Conservation (phyloP, 345 rosid species). For the Psidium friedrichsthalianum region DNA sequence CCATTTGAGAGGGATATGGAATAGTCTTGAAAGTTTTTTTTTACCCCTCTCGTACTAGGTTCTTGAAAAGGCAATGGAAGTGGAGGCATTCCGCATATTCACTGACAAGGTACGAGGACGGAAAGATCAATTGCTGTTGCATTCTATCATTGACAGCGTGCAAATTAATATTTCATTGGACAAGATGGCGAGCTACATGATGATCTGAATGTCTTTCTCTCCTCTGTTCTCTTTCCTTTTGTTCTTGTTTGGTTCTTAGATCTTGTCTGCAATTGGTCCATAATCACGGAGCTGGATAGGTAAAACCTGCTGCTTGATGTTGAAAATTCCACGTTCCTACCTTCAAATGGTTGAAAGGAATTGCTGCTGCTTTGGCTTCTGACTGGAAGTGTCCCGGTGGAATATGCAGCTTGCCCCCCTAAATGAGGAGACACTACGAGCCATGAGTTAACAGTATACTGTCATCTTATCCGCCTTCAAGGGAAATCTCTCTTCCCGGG, state of each 20-base stretch:
- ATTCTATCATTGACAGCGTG: neutral
- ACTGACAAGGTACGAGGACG: conserved; percentile 37
- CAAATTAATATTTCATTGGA: neutral
- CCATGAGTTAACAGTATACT: neutral
- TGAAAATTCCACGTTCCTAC: neutral
- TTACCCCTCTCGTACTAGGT: conserved; percentile 18
- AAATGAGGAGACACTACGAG: neutral
- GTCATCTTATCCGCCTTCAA: neutral
- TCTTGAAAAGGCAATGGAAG: conserved; percentile 47
- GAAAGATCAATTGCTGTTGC: neutral
- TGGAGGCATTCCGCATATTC: conserved; percentile 30
- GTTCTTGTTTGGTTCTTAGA: neutral
- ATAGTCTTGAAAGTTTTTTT: neutral
- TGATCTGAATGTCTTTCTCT: neutral
- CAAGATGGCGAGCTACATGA: neutral
- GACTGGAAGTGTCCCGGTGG: neutral
- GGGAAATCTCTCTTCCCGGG: neutral
- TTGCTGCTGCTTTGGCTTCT: neutral
- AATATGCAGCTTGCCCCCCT: neutral
- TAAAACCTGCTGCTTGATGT: neutral
- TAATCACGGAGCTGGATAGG: neutral
- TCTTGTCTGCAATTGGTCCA: conserved; percentile 17
- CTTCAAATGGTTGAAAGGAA: neutral
- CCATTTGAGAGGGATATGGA: neutral
- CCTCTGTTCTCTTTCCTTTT: neutral